Evolutionary conservation across 1,139 yeast species (phyloP).

Genomic region (Zygoascus hellenicus): DNA sequence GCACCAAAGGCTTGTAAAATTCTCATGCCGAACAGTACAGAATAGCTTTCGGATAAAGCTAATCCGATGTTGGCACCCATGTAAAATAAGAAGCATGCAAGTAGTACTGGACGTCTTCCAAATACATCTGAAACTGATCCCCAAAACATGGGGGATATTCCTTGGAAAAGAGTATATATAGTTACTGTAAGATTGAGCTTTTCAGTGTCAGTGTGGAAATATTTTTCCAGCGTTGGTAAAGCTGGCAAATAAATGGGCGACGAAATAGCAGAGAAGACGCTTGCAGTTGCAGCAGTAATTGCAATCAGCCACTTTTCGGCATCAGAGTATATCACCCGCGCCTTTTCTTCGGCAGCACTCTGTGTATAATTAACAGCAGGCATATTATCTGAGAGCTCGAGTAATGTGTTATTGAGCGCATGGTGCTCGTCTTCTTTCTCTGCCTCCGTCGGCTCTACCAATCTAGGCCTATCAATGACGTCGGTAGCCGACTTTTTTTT

Average conservation of each 20-base stretch:
- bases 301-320: constrained; percentile 28
- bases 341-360: constrained; percentile 1
- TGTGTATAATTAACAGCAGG: no score
- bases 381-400: no score
- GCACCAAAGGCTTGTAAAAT: constrained; percentile 66
- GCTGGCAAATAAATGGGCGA: constrained; percentile 74
- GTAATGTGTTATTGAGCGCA: background rate
- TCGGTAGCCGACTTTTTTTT: no score
- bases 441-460: background rate
- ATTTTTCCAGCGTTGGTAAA: constrained; percentile 45
- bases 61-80: constrained; percentile 56
- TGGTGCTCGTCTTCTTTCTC: background rate
- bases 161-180: constrained; percentile 65
- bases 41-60: constrained; percentile 50
- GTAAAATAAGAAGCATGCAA: constrained; percentile 49
- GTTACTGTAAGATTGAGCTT: constrained; percentile 63
- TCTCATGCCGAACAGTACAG: constrained; percentile 50
- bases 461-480: no score
- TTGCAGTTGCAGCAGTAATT: constrained; percentile 40
- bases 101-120: constrained; percentile 64
- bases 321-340: constrained; percentile 5
- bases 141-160: constrained; percentile 58
- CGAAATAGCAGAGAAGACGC: constrained; percentile 59
- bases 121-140: constrained; percentile 55
- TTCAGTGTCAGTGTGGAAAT: constrained; percentile 51